phyloP scores from a whole-genome alignment of 495 filamentous ascomycete species.

The Lasiosphaeriaceae sp. region DNA sequence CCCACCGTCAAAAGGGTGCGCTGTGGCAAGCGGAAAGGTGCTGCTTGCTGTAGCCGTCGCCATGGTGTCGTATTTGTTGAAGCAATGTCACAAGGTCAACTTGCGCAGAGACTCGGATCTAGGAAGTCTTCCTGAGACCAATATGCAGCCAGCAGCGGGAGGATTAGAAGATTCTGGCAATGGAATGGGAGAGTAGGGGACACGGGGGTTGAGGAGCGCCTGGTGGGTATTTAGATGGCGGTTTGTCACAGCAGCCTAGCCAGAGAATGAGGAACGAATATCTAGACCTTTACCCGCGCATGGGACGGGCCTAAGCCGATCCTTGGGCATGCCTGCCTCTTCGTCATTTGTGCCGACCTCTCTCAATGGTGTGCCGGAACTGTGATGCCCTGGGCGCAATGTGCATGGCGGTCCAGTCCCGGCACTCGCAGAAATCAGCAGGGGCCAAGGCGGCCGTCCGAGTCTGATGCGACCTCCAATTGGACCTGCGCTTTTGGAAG shows the following conservation, averaged over 20 bases:
- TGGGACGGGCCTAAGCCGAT: neutral
- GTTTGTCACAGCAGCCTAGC: neutral
- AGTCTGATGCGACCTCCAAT: constrained; percentile 6
- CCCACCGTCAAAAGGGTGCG: constrained; percentile 23
- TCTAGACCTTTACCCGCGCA: neutral
- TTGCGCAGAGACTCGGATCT: neutral
- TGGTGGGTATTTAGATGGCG: neutral
- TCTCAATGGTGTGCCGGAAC: neutral
- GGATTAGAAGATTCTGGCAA: neutral
- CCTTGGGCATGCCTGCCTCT: neutral
- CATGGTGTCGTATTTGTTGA: neutral
- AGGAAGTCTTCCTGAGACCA: neutral
- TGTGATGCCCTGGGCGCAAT: neutral
- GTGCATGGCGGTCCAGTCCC: constrained; percentile 1
- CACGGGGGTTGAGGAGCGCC: neutral
- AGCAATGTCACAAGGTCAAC: neutral
- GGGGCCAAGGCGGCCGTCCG: constrained; percentile 1
- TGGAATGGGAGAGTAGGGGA: neutral
- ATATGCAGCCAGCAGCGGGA: neutral
- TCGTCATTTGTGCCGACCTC: neutral
- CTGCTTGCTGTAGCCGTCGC: neutral
- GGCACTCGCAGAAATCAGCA: constrained; percentile 11
- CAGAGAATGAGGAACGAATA: neutral
- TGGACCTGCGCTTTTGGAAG: constrained; percentile 13
- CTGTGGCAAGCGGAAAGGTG: constrained; percentile 36